Evolutionary conservation across 257 asterid species (phyloP).

Genomic region (Solanum tarapatanum): DNA sequence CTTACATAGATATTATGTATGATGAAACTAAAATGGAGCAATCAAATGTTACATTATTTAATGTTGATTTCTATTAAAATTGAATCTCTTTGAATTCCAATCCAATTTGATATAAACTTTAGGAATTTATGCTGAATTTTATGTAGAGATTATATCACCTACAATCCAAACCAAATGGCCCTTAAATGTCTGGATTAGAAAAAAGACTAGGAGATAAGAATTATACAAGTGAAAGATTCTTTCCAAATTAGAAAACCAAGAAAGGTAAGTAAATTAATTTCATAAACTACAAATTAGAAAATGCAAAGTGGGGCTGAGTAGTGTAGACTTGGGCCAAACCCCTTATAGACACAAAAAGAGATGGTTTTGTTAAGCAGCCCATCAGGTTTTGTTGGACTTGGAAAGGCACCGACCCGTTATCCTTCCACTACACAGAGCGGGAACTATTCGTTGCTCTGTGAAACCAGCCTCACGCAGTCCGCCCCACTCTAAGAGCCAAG

Average conservation of each 20-base stretch:
- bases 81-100: neutral
- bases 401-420: neutral
- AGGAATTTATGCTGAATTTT: too few relatives aligned
- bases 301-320: neutral
- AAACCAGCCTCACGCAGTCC: neutral
- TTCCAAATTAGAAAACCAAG: too few relatives aligned
- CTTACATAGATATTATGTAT: neutral
- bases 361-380: neutral
- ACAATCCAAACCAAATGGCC: too few relatives aligned
- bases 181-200: too few relatives aligned
- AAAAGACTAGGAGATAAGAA: too few relatives aligned
- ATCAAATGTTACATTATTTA: neutral
- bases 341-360: neutral
- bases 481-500: neutral
- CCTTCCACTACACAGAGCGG: neutral
- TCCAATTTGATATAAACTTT: neutral
- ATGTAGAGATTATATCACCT: too few relatives aligned
- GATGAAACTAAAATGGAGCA: neutral
- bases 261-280: too few relatives aligned
- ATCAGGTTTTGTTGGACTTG: neutral
- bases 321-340: too few relatives aligned
- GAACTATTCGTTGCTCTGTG: neutral
- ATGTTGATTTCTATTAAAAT: neutral
- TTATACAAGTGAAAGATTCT: too few relatives aligned
- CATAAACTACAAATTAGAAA: neutral